A percentile compares a stretch with the other conserved stretches of the same genome.
Evolutionary conservation across 2,329 filamentous ascomycete genomes (phyloP).

Genomic region (Macrophomina tecta): DNA sequence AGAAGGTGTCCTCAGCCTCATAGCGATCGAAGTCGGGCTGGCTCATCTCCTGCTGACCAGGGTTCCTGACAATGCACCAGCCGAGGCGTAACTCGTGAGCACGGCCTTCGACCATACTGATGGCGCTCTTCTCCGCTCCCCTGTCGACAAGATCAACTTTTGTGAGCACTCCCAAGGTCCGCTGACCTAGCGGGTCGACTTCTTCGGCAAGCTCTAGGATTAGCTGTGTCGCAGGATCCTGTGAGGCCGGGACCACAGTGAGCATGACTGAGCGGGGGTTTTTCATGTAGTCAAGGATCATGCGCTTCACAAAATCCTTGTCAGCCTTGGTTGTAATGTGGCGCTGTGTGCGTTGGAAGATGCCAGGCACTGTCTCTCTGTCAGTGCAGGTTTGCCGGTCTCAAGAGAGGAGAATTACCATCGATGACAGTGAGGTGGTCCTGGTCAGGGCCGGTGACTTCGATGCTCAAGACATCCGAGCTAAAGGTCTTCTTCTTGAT

Average conservation of each 20-base stretch:
- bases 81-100: slow-evolving; percentile 52
- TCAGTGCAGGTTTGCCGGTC: too few relatives aligned
- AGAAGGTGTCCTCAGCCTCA: slow-evolving; percentile 44
- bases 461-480: slow-evolving; percentile 49
- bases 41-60: slow-evolving; percentile 34
- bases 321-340: slow-evolving; percentile 34
- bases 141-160: slow-evolving; percentile 44
- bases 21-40: slow-evolving; percentile 36
- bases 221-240: slow-evolving; percentile 54
- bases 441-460: slow-evolving; percentile 50
- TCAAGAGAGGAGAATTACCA: background rate
- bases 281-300: slow-evolving; percentile 39
- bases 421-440: slow-evolving; percentile 53
- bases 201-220: slow-evolving; percentile 51
- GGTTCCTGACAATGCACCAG: slow-evolving; percentile 63
- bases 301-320: slow-evolving; percentile 34
- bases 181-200: slow-evolving; percentile 39
- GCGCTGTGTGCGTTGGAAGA: slow-evolving; percentile 46
- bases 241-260: slow-evolving; percentile 37
- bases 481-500: slow-evolving; percentile 42
- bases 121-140: slow-evolving; percentile 47
- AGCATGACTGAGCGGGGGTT: slow-evolving; percentile 40
- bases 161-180: slow-evolving; percentile 47
- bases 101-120: slow-evolving; percentile 48
- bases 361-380: slow-evolving; percentile 45